phyloP scores from a whole-genome alignment of 306 rosid genomes.

The Quercus rubra region DNA sequence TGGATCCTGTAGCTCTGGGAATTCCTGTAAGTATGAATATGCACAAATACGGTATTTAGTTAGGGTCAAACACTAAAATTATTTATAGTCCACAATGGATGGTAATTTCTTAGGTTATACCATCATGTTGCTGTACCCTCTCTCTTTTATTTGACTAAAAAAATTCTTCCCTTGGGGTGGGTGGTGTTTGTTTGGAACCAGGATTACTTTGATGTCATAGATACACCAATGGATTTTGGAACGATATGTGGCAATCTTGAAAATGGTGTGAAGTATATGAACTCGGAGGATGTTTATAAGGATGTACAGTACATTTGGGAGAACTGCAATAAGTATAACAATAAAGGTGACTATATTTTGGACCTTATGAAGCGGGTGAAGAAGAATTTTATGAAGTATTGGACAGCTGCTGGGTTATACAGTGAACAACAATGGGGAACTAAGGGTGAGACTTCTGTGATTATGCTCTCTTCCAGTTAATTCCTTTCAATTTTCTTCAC shows the following conservation, averaged over 20 bases:
- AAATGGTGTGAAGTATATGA: constrained; percentile 62
- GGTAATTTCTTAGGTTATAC: background rate
- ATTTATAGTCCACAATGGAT: background rate
- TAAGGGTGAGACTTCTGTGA: constrained; percentile 48
- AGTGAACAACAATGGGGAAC: constrained; percentile 50
- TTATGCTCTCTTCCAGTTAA: background rate
- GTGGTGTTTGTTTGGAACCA: constrained; percentile 40
- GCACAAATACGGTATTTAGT: constrained; percentile 1
- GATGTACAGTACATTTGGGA: constrained; percentile 92
- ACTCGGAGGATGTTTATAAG: constrained; percentile 77
- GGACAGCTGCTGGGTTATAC: constrained; percentile 86
- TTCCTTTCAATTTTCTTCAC: background rate
- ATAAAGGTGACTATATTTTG: constrained; percentile 93
- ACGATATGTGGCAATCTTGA: constrained; percentile 84
- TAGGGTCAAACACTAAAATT: background rate
- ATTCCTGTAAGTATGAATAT: constrained; percentile 71
- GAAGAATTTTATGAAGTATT: constrained; percentile 87
- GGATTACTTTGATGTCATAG: constrained; percentile 98
- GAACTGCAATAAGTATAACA: constrained; percentile 88
- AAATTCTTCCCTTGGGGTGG: background rate
- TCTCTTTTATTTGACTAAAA: constrained; percentile 1
- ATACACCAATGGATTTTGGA: constrained; percentile 98
- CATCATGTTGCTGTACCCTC: background rate
- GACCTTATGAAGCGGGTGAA: constrained; percentile 96
- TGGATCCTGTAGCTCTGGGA: constrained; percentile 90